Conservation (phyloP, 1,139 yeast species). For the Candida sp. region DNA sequence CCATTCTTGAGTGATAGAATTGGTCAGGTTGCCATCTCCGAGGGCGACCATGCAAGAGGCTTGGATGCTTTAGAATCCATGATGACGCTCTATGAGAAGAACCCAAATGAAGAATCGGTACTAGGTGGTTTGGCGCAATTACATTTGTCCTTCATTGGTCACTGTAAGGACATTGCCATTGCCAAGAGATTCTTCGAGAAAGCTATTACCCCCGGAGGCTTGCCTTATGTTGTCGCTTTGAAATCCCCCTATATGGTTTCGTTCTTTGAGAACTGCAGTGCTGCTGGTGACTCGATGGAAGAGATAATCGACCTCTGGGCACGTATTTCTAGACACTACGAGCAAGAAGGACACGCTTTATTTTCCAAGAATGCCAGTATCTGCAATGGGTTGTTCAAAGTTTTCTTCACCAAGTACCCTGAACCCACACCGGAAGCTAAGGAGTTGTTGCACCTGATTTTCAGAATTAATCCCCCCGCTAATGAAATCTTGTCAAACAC, state of each 20-base stretch:
- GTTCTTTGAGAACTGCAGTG: conserved; percentile 67
- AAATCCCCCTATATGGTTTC: conserved; percentile 80
- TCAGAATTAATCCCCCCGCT: conserved; percentile 58
- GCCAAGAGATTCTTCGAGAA: conserved; percentile 78
- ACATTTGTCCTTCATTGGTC: conserved; percentile 82
- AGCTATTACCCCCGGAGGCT: conserved; percentile 59
- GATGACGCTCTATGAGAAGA: conserved; percentile 31
- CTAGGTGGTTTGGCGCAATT: conserved; percentile 52
- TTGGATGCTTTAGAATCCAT: conserved; percentile 45
- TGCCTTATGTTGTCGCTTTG: conserved; percentile 73
- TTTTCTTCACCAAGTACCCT: conserved; percentile 68
- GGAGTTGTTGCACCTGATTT: conserved; percentile 57
- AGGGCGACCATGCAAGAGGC: conserved; percentile 44
- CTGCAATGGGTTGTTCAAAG: conserved; percentile 69
- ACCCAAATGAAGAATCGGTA: conserved; percentile 19
- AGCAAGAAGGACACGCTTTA: conserved; percentile 4
- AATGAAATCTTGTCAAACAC: conserved; percentile 86
- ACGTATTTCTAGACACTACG: conserved; percentile 9
- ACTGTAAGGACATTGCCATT: conserved; percentile 72
- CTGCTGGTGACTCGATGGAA: conserved; percentile 58
- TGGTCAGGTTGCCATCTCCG: conserved; percentile 44
- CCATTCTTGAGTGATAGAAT: conserved; percentile 38
- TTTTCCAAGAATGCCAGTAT: conserved; percentile 63
- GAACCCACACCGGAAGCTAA: conserved; percentile 60
- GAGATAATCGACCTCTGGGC: conserved; percentile 66